A percentile compares a stretch with the other conserved stretches of the same genome.
phyloP scores from a whole-genome alignment of 1,284 basidiomycete genomes.

The Apiotrichum veenhuisii region DNA sequence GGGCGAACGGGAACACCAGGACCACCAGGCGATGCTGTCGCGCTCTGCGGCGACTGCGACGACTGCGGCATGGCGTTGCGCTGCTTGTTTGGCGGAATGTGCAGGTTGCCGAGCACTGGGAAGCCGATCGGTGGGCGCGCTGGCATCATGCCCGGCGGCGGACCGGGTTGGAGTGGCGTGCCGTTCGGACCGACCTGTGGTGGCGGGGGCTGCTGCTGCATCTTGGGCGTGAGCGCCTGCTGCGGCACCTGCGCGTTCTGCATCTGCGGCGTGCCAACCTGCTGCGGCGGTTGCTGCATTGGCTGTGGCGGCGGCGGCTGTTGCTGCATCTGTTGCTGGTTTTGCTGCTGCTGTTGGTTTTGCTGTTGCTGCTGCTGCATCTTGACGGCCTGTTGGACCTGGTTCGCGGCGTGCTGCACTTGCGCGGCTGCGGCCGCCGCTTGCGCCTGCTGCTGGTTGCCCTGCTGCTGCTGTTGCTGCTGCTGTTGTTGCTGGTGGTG shows the following conservation, averaged over 20 bases:
- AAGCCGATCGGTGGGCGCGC: slow-evolving; percentile 16
- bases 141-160: slow-evolving; percentile 13
- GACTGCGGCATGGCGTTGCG: slow-evolving; percentile 17
- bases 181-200: slow-evolving; percentile 1
- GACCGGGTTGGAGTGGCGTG: slow-evolving; percentile 8
- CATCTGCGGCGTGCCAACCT: slow-evolving; percentile 1
- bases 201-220: slow-evolving; percentile 3
- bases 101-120: slow-evolving; percentile 28
- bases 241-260: neutral
- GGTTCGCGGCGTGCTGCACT: neutral
- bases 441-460: slow-evolving; percentile 3
- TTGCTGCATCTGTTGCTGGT: neutral
- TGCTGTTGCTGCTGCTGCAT: slow-evolving; percentile 4
- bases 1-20: neutral
- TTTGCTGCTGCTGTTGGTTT: slow-evolving; percentile 1
- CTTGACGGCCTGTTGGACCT: neutral
- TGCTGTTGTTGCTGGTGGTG: neutral
- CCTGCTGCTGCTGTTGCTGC: slow-evolving; percentile 2
- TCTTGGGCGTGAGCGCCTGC: neutral
- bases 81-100: slow-evolving; percentile 38
- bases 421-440: slow-evolving; percentile 9
- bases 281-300: neutral
- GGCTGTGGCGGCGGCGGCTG: neutral
- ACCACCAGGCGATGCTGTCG: neutral
- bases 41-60: slow-evolving; percentile 18